A percentile compares a stretch with the other conserved stretches of the same genome.
phyloP scores from a whole-genome alignment of 2,329 filamentous ascomycete genomes.

The Ophiostoma himal-ulmi region DNA sequence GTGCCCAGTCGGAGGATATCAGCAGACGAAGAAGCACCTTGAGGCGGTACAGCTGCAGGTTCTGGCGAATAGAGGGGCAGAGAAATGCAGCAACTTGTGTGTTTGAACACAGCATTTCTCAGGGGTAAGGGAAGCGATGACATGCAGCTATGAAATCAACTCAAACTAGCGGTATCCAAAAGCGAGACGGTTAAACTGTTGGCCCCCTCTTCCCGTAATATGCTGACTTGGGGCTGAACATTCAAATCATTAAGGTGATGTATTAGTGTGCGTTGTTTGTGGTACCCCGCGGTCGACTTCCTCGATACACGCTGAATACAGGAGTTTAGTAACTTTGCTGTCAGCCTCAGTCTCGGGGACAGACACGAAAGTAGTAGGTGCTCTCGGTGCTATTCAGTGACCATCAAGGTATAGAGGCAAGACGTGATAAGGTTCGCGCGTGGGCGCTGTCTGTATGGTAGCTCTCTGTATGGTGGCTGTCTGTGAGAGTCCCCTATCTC shows the following conservation, averaged over 20 bases:
- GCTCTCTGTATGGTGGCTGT: too few species aligned
- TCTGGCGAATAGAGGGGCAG: constrained; percentile 15
- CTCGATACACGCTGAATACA: neutral
- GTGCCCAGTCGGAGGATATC: neutral
- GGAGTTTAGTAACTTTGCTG: neutral
- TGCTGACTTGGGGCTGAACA: neutral
- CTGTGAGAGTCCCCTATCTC: neutral
- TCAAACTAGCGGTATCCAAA: constrained; percentile 14
- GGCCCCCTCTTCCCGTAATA: neutral
- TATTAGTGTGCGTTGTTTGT: neutral
- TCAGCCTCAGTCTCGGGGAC: neutral
- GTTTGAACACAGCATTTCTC: constrained; percentile 18
- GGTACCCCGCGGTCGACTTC: neutral
- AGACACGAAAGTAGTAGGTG: neutral
- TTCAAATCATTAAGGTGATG: neutral
- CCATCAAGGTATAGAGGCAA: neutral
- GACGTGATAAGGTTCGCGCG: neutral
- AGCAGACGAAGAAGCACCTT: neutral
- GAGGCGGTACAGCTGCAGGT: neutral
- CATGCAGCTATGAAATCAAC: constrained; percentile 18
- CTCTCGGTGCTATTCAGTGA: neutral
- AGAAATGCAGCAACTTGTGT: neutral
- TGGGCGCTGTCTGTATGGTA: neutral
- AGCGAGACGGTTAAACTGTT: neutral
- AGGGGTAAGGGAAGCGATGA: constrained; percentile 22